phyloP scores from a whole-genome alignment of 202 grass and related monocot genomes.

The Schoenoplectus tabernaemontani region DNA sequence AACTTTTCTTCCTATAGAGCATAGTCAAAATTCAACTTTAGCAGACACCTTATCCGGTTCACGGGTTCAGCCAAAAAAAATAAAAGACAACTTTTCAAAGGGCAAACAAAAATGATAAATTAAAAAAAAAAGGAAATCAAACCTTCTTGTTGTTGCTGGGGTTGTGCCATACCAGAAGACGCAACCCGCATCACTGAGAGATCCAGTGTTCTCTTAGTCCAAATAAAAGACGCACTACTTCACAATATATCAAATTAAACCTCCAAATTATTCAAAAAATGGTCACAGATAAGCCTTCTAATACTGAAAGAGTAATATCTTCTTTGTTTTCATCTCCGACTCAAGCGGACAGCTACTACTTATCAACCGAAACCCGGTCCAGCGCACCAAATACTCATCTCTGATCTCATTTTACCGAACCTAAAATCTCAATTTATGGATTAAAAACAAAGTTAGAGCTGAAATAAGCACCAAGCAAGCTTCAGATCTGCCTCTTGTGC shows the following conservation, averaged over 20 bases:
- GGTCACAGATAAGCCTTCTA: neutral
- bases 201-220: conserved; percentile 15
- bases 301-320: neutral
- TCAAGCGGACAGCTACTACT: neutral
- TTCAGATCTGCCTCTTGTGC: neutral
- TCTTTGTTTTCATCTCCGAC: neutral
- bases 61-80: neutral
- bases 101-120: neutral
- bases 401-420: conserved; percentile 14
- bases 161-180: conserved; percentile 39
- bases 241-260: conserved; percentile 11
- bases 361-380: conserved; percentile 30
- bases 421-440: neutral
- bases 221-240: conserved; percentile 1
- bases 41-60: neutral
- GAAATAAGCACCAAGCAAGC: conserved; percentile 5
- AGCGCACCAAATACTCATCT: conserved; percentile 18
- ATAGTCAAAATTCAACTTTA: conserved; percentile 1
- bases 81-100: neutral
- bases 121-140: neutral
- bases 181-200: conserved; percentile 49
- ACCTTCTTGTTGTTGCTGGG: conserved; percentile 46
- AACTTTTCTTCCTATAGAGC: neutral
- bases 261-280: conserved; percentile 6
- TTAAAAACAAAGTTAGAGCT: neutral